These are phyloP conservation scores for Lichtheimia ramosa DNA, from an alignment of 371 early-diverging fungal species.

Conservation along the genomic window DNA sequence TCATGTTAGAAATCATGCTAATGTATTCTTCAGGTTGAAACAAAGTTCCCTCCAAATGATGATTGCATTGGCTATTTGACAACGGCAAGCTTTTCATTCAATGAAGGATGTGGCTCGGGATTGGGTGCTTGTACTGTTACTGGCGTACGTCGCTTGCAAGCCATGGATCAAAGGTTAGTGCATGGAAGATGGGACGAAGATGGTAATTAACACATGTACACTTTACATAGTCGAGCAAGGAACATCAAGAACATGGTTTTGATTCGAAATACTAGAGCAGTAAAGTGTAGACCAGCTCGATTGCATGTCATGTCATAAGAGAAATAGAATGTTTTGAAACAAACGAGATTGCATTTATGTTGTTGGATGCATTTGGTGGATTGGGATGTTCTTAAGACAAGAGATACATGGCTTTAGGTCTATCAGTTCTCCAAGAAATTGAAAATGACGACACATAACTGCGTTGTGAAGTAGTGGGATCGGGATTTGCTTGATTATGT, in stretches of 20 bases:
- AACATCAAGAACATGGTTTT: constrained; percentile 46
- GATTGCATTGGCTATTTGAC: constrained; percentile 72
- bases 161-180: constrained; percentile 29
- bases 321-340: neutral
- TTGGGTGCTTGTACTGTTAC: constrained; percentile 55
- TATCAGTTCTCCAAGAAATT: too few relatives aligned
- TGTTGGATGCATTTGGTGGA: too few relatives aligned
- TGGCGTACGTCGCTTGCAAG: constrained; percentile 31
- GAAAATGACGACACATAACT: too few relatives aligned
- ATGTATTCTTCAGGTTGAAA: neutral
- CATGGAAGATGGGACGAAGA: neutral
- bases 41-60: constrained; percentile 14
- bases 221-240: constrained; percentile 29
- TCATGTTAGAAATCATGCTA: too few relatives aligned
- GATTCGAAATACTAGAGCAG: constrained; percentile 49
- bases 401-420: too few relatives aligned
- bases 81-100: constrained; percentile 68
- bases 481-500: too few relatives aligned
- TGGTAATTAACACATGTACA: neutral
- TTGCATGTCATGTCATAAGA: constrained; percentile 34
- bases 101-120: constrained; percentile 64
- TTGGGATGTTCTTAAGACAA: too few relatives aligned
- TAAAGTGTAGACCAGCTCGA: constrained; percentile 50
- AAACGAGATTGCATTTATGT: too few relatives aligned
- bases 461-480: too few relatives aligned